Percentiles rank a stretch among this genome's conserved stretches.
These are phyloP conservation scores for Pluteus cervinus DNA, from an alignment of 768 basidiomycete species.

Conservation along the genomic window DNA sequence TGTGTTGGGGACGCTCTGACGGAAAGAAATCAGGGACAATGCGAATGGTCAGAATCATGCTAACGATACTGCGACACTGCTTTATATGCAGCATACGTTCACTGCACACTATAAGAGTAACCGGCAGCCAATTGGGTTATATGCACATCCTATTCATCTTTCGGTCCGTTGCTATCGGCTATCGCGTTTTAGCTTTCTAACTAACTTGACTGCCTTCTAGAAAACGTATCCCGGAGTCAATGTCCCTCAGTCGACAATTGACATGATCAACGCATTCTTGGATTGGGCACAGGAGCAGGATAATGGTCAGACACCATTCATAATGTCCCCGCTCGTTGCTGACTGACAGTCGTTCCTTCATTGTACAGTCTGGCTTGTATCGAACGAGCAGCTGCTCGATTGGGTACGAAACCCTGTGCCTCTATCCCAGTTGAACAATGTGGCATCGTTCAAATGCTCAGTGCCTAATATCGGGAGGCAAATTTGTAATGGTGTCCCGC, in stretches of 20 bases:
- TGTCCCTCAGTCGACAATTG: conserved; percentile 45
- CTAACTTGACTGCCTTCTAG: conserved; percentile 17
- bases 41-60: conserved; percentile 44
- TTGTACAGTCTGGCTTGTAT: conserved; percentile 74
- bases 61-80: conserved; percentile 59
- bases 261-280: conserved; percentile 74
- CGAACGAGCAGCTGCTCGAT: conserved; percentile 61
- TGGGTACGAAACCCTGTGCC: conserved; percentile 73
- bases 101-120: conserved; percentile 68
- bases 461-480: conserved; percentile 54
- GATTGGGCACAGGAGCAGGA: conserved; percentile 76
- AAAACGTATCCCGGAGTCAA: conserved; percentile 55
- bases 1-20: neutral
- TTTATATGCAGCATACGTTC: conserved; percentile 72
- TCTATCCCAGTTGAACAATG: conserved; percentile 45
- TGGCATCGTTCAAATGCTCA: conserved; percentile 56
- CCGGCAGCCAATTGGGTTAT: conserved; percentile 75
- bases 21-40: conserved; percentile 31
- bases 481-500: conserved; percentile 75
- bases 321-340: neutral
- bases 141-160: conserved; percentile 77
- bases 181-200: neutral
- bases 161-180: conserved; percentile 49
- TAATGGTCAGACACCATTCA: conserved; percentile 37
- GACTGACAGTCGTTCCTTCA: no score